Evolutionary conservation across 75 land plant genomes (phyloP).

Genomic region (Pinus tabuliformis): DNA sequence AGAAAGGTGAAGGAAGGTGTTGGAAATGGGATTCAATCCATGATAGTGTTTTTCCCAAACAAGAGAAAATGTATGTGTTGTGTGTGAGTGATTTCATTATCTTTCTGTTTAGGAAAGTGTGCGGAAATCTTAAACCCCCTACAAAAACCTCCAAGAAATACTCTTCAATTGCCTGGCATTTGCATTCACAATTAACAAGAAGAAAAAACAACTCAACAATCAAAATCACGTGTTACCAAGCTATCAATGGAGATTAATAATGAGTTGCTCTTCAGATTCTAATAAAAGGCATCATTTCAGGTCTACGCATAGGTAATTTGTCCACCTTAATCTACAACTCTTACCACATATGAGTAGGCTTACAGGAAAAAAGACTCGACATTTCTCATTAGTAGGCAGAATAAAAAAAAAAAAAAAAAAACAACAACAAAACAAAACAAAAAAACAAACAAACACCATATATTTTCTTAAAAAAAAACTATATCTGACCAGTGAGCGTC

Average conservation of each 20-base stretch:
- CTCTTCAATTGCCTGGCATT: not conserved
- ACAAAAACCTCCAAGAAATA: not conserved
- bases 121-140: slow-evolving; percentile 8
- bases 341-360: slow-evolving; percentile 71
- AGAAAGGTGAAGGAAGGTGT: too few relatives aligned
- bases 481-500: too few relatives aligned
- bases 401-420: too few relatives aligned
- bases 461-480: too few relatives aligned
- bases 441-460: too few relatives aligned
- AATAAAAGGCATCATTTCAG: slow-evolving; percentile 66
- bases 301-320: slow-evolving; percentile 72
- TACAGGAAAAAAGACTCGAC: slow-evolving; percentile 15
- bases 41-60: too few relatives aligned
- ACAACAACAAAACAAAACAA: too few relatives aligned
- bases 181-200: not conserved
- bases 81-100: slow-evolving; percentile 10
- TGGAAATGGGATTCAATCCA: too few relatives aligned
- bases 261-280: slow-evolving; percentile 66
- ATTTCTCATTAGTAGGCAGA: too few relatives aligned
- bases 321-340: slow-evolving; percentile 70
- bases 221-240: slow-evolving; percentile 66
- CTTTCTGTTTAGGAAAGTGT: slow-evolving; percentile 1
- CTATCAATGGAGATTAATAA: slow-evolving; percentile 70
- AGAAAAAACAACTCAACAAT: not conserved
- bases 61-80: too few relatives aligned